Evolutionary conservation across 129 eudicot genomes (phyloP), one percentile per base, ranked within the genome.

Genomic region (Flaveria robusta): DNA sequence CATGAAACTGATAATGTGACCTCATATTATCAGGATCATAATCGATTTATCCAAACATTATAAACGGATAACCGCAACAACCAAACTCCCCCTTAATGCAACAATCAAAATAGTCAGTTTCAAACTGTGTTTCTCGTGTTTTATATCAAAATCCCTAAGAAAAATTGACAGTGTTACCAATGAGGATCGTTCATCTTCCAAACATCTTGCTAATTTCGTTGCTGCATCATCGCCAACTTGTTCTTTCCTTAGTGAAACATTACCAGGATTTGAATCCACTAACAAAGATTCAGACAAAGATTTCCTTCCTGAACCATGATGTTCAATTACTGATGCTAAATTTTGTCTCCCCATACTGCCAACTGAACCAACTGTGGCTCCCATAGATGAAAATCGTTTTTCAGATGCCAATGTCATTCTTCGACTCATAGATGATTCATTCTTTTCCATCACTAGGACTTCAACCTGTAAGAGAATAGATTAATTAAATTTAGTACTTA

Each of bases 251-350:
- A 82, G 86, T 24, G 98, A 91, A 60, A 91, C 87, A 73, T 84
- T 92, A 66, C 96, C 90, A 70, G 76, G 77, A 78, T 77, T 86
- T 34, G 91, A 87, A 88, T 93, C 88, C 39, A 63, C 83, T 51
- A 83, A 81, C 75, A 93, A 89, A 42, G 97, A 87, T 79, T 90
- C 97, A 23, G 98, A 93, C 75, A 93, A 77, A 29, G 98, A 93
- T 82, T 82, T 91, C 81, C 98, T 74, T 62, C 96, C 92, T 19
- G 98, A 93, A 67, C 98, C 98, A 79, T 91, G 98, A 19, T 88
- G 89, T 79, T 91, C 97, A 14, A 93, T 77, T 42, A 83, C 95
- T 56, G 98, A 85, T 51, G 96, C 92, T 74, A 93, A 68, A 83
- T 88, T 93, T 69, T 83, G 98, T 71, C 89, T 87, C 29, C 93